Conservation (phyloP, 78 protist genomes). For the Dictyostelium discoideum region dicty_2.7 NC_007090.3:4420001-4420500, state of each 20-base stretch:
- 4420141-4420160: no score
- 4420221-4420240: no score
- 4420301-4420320: neutral
- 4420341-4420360: no score
- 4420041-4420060: no score
- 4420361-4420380: neutral
- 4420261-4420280: no score
- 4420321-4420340: neutral
- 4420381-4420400: neutral
- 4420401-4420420: neutral
- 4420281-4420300: no score
- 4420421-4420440: neutral
- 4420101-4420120: neutral
- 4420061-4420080: no score
- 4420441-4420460: neutral
- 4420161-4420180: no score
- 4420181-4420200: no score
- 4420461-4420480: neutral
- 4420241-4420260: no score
- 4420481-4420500: neutral
- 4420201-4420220: no score
- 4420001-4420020: neutral
- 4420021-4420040: neutral
- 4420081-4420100: no score
- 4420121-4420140: neutral